phyloP scores from a whole-genome alignment of 768 basidiomycete genomes.

The Clitopilus hobsonii region DNA sequence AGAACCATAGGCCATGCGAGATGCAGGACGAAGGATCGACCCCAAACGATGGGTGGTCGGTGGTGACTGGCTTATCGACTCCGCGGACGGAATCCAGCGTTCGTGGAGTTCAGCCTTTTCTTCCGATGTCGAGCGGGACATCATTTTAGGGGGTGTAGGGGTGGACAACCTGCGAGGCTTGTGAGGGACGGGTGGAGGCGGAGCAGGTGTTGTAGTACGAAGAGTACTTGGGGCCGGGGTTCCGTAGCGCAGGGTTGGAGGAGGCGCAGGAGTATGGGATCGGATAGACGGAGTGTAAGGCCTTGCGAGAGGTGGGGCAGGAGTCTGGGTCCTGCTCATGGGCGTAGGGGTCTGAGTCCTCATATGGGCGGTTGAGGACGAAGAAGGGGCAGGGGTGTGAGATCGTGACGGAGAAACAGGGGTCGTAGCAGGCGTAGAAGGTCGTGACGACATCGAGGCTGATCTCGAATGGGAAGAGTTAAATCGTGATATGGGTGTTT shows the following conservation, averaged over 20 bases:
- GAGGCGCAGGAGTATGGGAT: slow-evolving; percentile 26
- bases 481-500: slow-evolving; percentile 47
- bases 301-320: slow-evolving; percentile 16
- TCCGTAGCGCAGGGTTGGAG: slow-evolving; percentile 14
- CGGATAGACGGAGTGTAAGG: slow-evolving; percentile 18
- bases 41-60: not conserved
- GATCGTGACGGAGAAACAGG: slow-evolving; percentile 30
- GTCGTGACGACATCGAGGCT: slow-evolving; percentile 47
- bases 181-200: slow-evolving; percentile 26
- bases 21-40: slow-evolving; percentile 20
- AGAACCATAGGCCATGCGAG: slow-evolving; percentile 20
- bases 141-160: slow-evolving; percentile 53
- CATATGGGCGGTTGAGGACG: slow-evolving; percentile 22
- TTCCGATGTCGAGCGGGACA: slow-evolving; percentile 53
- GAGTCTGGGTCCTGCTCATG: slow-evolving; percentile 12
- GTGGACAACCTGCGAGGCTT: slow-evolving; percentile 48
- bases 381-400: slow-evolving; percentile 30
- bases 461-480: slow-evolving; percentile 53
- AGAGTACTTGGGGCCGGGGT: slow-evolving; percentile 22
- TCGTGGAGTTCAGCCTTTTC: slow-evolving; percentile 60
- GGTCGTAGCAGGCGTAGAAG: slow-evolving; percentile 40
- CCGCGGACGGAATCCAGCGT: slow-evolving; percentile 57
- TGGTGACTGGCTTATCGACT: slow-evolving; percentile 2
- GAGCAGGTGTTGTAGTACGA: slow-evolving; percentile 21
- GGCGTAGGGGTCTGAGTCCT: slow-evolving; percentile 31